Base-by-base conservation (phyloP, 305 asterid genomes). In the Fraxinus greggii region DNA sequence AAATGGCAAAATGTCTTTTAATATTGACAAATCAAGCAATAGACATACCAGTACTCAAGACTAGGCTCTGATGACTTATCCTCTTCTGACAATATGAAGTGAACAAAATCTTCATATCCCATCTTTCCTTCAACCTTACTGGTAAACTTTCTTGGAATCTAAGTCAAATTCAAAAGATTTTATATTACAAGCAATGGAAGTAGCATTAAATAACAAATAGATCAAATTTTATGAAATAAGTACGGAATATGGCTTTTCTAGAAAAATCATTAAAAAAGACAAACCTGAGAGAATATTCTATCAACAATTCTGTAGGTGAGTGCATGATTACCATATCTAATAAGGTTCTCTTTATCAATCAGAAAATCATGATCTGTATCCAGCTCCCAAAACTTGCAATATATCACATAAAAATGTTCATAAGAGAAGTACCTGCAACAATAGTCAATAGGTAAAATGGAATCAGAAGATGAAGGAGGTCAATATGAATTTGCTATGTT, bases 381-480 rank as follows among this genome's bases (percentile, higher is more conserved):
- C 86, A 95, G 97, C 93, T 95, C 99, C 99, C 99, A 95, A 85
- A 95, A 95, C 89, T 95, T 95, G 93, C 99, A 95, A 85, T 95
- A 95, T 91, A 95, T 95, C 89, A 95, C 99, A 83, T 95, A 95
- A 82, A 95, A 95, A 90, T 95, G 99, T 89, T 95, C 99, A 73
- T 95, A 95, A 10, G 99, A 95, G 90, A 95, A 95, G 90, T 94
- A 94, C 92, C 99, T 95, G 92, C 80, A 86, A 88, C 80, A 84
- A 72, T 84, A 79, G 56, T 87, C 80, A 84, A 72, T 84, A 79
- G 56, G 48, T 40, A 70, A 74, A 77, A n/a, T 28, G 75, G 72
- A 77, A 24, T 33, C 63, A 67, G 79, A 77, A 73, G 38, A 45
- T 29, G 76, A 10, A 4, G 24, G 67, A 28, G 70, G 75, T 35